These are phyloP conservation scores for Tolypocladium guangdongense DNA, from an alignment of 2,329 filamentous ascomycete species.

Conservation along the genomic window DNA sequence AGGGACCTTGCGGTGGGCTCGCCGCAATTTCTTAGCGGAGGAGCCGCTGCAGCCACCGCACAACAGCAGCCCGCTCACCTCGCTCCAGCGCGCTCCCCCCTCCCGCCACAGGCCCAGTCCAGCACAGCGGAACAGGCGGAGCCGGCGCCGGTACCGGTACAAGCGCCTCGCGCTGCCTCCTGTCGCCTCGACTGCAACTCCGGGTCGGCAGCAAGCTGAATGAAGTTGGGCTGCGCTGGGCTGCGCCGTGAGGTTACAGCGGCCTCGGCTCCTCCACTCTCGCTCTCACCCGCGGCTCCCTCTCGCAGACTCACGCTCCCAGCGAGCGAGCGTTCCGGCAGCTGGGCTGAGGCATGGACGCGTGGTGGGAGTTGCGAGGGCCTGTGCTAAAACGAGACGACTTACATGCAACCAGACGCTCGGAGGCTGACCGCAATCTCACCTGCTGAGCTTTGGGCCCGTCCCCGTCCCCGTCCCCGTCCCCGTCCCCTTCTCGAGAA, in stretches of 20 bases:
- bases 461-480: background rate
- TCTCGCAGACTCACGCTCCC: background rate
- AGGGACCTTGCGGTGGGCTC: background rate
- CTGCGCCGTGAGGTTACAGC: background rate
- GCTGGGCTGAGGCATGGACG: background rate
- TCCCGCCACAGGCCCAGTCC: background rate
- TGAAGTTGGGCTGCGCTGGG: background rate
- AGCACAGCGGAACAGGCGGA: background rate
- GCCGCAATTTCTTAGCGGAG: background rate
- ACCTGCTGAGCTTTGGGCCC: background rate
- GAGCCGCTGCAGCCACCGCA: background rate
- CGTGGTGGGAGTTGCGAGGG: background rate
- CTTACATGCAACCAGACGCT: background rate
- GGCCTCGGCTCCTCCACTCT: background rate
- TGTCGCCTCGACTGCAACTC: background rate
- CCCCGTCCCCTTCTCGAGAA: background rate
- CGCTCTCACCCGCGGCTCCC: background rate
- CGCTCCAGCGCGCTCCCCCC: background rate
- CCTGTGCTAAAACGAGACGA: background rate
- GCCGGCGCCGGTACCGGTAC: background rate
- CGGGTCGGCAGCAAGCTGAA: background rate
- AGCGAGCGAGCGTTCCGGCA: background rate
- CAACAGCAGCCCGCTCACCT: background rate
- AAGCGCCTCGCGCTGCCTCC: background rate
- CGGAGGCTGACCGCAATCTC: background rate